These are phyloP conservation scores for Herpotrichia juniperi DNA, from an alignment of 2,329 filamentous ascomycete genomes.

Conservation along the genomic window DNA sequence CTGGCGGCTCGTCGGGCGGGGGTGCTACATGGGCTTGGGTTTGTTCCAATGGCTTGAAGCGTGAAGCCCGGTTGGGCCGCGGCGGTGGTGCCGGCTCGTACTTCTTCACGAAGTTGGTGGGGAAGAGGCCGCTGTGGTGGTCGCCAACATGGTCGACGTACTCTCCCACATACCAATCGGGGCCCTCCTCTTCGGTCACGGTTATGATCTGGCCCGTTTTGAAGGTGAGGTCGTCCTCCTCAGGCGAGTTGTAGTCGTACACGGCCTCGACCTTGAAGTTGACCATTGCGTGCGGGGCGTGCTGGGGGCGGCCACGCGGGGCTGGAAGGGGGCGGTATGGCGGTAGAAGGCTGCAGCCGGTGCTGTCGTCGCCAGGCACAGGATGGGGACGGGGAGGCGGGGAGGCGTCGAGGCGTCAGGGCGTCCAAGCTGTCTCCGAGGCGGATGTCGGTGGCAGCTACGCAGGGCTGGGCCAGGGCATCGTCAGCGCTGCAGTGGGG, in stretches of 20 bases:
- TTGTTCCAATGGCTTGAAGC: constrained; percentile 50
- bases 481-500: constrained; percentile 13
- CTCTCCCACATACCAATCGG: constrained; percentile 91
- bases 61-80: constrained; percentile 73
- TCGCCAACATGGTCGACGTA: constrained; percentile 77
- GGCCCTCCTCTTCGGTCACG: constrained; percentile 89
- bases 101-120: constrained; percentile 95
- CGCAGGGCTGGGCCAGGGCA: constrained; percentile 16
- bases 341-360: constrained; percentile 8
- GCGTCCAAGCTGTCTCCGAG: constrained; percentile 22
- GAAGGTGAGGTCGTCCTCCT: constrained; percentile 95
- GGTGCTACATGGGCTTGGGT: constrained; percentile 34
- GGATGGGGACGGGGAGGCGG: constrained; percentile 16
- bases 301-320: constrained; percentile 4
- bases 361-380: constrained; percentile 18
- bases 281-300: constrained; percentile 30
- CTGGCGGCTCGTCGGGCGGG: constrained; percentile 33
- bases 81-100: constrained; percentile 91
- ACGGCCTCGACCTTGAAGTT: constrained; percentile 91
- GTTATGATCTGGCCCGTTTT: constrained; percentile 85
- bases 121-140: constrained; percentile 87
- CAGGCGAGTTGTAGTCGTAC: constrained; percentile 90
- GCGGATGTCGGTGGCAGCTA: constrained; percentile 18
- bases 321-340: constrained; percentile 5
- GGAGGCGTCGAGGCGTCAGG: constrained; percentile 18